Evolutionary conservation across 192 early-diverging fungal species (phyloP).

Genomic region (Allomyces arbusculus): DNA sequence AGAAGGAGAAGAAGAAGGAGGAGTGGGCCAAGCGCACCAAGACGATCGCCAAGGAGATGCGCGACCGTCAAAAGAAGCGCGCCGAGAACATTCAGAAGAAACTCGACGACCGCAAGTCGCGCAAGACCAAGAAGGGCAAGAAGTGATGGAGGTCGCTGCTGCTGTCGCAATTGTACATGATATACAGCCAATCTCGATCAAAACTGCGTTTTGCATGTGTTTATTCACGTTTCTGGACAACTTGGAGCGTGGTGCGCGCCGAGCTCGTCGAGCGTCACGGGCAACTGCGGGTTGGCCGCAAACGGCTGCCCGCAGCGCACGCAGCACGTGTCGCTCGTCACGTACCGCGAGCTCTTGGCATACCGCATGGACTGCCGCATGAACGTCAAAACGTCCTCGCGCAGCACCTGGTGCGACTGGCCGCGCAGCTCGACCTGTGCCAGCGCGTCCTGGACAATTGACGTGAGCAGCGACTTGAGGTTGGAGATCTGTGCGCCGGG

Average conservation of each 20-base stretch:
- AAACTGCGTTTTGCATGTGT: no score
- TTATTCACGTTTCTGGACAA: no score
- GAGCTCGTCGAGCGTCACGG: no score
- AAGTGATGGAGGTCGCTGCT: slow-evolving; percentile 9
- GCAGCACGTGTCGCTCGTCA: no score
- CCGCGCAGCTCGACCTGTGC: not conserved
- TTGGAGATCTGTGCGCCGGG: not conserved
- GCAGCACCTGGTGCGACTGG: not conserved
- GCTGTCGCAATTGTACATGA: not conserved
- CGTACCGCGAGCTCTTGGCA: no score
- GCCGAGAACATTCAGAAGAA: slow-evolving; percentile 66
- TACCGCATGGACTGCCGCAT: not conserved
- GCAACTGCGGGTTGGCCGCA: no score
- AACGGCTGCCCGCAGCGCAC: no score
- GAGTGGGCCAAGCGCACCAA: slow-evolving; percentile 67
- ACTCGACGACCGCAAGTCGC: slow-evolving; percentile 52
- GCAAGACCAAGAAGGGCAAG: slow-evolving; percentile 45
- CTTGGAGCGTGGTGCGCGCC: no score
- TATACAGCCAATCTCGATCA: no score
- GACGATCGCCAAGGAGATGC: slow-evolving; percentile 33
- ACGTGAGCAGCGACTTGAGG: not conserved
- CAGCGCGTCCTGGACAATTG: not conserved
- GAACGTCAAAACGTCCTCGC: not conserved
- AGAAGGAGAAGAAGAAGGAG: slow-evolving; percentile 63
- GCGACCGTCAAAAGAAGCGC: slow-evolving; percentile 55